Base-by-base conservation (phyloP, 2,329 filamentous ascomycete genomes). In the Aspergillus luchuensis region DNA sequence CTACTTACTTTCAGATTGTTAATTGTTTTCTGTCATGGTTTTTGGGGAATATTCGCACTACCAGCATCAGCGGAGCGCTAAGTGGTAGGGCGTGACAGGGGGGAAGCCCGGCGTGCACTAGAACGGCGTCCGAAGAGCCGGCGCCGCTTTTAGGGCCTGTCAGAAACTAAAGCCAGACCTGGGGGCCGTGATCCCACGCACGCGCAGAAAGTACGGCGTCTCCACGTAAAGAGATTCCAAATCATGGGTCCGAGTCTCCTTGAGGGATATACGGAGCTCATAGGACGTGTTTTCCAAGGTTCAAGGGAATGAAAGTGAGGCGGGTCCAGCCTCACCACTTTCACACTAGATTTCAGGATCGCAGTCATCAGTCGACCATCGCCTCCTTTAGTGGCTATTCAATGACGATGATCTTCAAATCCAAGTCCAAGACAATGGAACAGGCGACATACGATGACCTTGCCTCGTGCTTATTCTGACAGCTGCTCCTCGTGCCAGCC, bases 221-320 rank as follows among this genome's bases (percentile, higher is more conserved):
- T 17, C 52, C 38, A 43, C 17, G 7, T 10, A 11, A 38, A 33
- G 38, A 15, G 28, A 55, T 55, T 55, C 52, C 52, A 55, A 55
- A 55, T 45, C 39, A 43, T 43, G 36, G 38, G n/a, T 15, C 13
- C 6, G 23, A 55, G 38, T n/a, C 19, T 45, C 10, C 8, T 23
- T 4, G 51, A 43, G 19, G 4, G 10, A 53, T 38, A 43, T 30
- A 17, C 11, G 10, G 11, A 41, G 33, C 8, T 33, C 10, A 8
- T 33, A 3, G 19, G 30, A 38, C 38, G 30, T 15, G 19, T 23
- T 36, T 52, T 53, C 5, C 15, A 36, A 19, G 21, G 47, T 50
- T 50, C 25, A 11, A 17, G 50, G 17, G 21, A 17, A 47, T 28
- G 54, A 47, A 47, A 56, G 57, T 61, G 59, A 61, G 56, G 59